Conservation (phyloP, 2,329 filamentous ascomycete genomes). For the Ascomycota sp. region DNA sequence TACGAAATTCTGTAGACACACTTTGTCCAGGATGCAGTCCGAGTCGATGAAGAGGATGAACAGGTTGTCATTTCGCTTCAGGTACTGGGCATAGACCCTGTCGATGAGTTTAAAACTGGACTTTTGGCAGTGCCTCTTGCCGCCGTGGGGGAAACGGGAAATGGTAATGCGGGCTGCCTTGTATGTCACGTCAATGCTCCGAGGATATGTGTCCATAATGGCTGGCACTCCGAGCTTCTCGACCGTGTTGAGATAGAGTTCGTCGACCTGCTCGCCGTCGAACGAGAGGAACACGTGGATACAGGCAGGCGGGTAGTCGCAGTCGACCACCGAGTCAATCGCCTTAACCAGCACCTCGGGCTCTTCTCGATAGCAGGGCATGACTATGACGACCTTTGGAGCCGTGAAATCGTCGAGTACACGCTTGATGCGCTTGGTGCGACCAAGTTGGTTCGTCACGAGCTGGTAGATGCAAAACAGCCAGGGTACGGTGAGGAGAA, state of each 20-base stretch:
- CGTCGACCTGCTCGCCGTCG: slow-evolving; percentile 73
- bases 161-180: slow-evolving; percentile 66
- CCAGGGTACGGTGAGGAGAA: slow-evolving; percentile 71
- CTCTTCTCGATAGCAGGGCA: slow-evolving; percentile 90
- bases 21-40: slow-evolving; percentile 76
- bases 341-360: slow-evolving; percentile 66
- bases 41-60: slow-evolving; percentile 96
- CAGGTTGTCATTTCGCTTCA: slow-evolving; percentile 70
- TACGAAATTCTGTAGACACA: slow-evolving; percentile 91
- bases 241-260: slow-evolving; percentile 70
- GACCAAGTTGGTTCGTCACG: slow-evolving; percentile 66
- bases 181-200: slow-evolving; percentile 77
- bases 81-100: slow-evolving; percentile 69
- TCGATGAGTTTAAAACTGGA: slow-evolving; percentile 82
- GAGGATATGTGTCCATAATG: slow-evolving; percentile 55
- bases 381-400: slow-evolving; percentile 84
- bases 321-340: slow-evolving; percentile 76
- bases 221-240: slow-evolving; percentile 64
- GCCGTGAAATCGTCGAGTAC: slow-evolving; percentile 66
- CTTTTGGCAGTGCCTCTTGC: slow-evolving; percentile 87
- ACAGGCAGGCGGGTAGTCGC: slow-evolving; percentile 78
- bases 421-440: slow-evolving; percentile 60
- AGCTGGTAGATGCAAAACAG: slow-evolving; percentile 82
- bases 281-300: slow-evolving; percentile 92
- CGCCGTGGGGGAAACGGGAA: slow-evolving; percentile 78